phyloP scores from a whole-genome alignment of 306 rosid species.

The Leucaena leucocephala region DNA sequence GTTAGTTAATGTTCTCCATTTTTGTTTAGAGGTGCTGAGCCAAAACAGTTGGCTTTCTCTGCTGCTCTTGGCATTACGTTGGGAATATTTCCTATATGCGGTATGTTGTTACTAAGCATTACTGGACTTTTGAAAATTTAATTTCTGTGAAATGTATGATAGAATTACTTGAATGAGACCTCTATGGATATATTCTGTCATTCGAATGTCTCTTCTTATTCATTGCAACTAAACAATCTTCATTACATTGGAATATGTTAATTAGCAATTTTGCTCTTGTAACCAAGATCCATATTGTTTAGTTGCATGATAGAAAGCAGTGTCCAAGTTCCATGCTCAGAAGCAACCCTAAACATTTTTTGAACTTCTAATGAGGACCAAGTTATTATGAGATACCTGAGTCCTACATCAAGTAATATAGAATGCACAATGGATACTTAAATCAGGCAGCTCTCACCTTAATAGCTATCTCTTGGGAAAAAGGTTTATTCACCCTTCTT shows the following conservation, averaged over 20 bases:
- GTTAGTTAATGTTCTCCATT: slow-evolving; percentile 10
- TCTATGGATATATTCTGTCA: neutral
- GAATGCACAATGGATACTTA: neutral
- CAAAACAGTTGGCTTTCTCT: slow-evolving; percentile 69
- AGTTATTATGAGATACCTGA: neutral
- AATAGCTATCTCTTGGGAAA: neutral
- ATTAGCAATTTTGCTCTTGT: neutral
- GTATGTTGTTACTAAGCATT: slow-evolving; percentile 34
- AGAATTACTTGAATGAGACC: neutral
- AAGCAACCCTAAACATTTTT: neutral
- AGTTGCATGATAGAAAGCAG: neutral
- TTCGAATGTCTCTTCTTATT: neutral
- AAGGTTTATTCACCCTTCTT: neutral
- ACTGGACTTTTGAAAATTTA: neutral
- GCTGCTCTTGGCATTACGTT: slow-evolving; percentile 62
- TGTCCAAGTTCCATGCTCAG: slow-evolving; percentile 6
- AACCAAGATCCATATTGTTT: neutral
- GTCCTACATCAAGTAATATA: neutral
- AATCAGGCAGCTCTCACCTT: neutral
- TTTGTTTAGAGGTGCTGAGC: slow-evolving; percentile 86
- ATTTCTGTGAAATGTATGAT: neutral
- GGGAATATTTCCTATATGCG: slow-evolving; percentile 69
- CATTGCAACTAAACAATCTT: neutral
- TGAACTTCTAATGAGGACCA: slow-evolving; percentile 8
- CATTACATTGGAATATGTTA: neutral